Evolutionary conservation across 1,139 yeast genomes (phyloP).

Genomic region (Saccharomyces hybrid): DNA sequence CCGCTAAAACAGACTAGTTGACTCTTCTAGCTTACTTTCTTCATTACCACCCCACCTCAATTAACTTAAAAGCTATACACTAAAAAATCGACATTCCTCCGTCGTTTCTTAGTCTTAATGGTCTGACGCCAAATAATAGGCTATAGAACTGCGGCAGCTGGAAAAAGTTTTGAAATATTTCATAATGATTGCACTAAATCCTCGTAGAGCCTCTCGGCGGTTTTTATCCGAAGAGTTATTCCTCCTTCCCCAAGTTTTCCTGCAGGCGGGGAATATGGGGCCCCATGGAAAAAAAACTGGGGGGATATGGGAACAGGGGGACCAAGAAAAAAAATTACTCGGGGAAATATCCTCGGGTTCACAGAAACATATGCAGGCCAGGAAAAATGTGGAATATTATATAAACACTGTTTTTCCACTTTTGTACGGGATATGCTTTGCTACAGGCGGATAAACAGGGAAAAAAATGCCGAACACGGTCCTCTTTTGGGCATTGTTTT

Average conservation of each 20-base stretch:
- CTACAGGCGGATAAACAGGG: not conserved
- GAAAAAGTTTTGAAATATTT: not conserved
- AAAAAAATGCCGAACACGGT: not conserved
- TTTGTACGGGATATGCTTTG: not conserved
- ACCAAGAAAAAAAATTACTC: not conserved
- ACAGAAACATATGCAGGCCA: not conserved
- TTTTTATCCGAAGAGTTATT: not conserved
- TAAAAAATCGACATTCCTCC: not conserved
- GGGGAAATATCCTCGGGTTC: not conserved
- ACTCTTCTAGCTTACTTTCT: not conserved
- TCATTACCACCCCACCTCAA: not conserved
- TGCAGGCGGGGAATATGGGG: slow-evolving; percentile 1
- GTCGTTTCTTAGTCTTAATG: not conserved
- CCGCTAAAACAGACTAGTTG: not conserved
- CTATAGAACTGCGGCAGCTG: not conserved
- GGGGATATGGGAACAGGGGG: not conserved
- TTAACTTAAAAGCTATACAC: not conserved
- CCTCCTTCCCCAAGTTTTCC: not conserved
- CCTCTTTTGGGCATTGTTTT: not conserved
- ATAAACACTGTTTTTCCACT: not conserved
- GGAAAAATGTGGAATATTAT: slow-evolving; percentile 1
- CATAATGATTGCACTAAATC: not conserved
- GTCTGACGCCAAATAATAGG: not conserved
- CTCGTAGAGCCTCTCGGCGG: not conserved
- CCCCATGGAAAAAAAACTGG: not conserved